phyloP scores from a whole-genome alignment of 2,329 filamentous ascomycete species.

The Diaporthe amygdali region DNA sequence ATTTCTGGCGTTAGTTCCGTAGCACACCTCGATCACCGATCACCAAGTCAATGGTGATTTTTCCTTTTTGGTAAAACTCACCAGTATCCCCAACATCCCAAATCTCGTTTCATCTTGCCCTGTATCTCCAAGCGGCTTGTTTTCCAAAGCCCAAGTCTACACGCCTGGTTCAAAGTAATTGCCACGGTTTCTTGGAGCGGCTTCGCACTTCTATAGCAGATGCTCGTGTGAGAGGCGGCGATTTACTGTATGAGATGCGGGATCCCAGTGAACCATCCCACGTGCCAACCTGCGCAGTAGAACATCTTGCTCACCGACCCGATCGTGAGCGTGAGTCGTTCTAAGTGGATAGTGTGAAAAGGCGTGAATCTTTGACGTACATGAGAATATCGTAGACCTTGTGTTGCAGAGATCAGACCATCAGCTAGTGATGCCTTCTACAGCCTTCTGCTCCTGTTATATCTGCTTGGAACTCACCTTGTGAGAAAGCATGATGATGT shows the following conservation, averaged over 20 bases:
- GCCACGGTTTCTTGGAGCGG: constrained; percentile 44
- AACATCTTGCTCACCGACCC: constrained; percentile 59
- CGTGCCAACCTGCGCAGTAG: constrained; percentile 57
- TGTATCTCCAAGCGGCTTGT: not conserved
- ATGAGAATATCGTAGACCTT: constrained; percentile 1
- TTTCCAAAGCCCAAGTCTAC: not conserved
- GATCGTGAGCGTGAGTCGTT: constrained; percentile 49
- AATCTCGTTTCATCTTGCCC: not conserved
- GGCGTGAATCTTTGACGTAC: not conserved
- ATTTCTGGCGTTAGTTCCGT: not conserved
- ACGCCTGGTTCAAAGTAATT: not conserved
- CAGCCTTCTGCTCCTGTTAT: not conserved
- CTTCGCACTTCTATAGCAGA: constrained; percentile 56
- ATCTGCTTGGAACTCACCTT: not conserved
- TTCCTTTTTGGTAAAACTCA: not conserved
- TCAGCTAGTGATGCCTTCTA: not conserved
- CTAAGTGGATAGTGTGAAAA: not conserved
- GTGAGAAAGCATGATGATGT: not conserved
- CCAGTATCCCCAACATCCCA: not conserved
- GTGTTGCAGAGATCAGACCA: not conserved
- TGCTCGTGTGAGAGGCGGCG: constrained; percentile 54
- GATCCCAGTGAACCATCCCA: constrained; percentile 57
- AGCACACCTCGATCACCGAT: not conserved
- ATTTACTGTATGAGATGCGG: constrained; percentile 59
- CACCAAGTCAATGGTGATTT: not conserved